Conservation (phyloP, 2,329 filamentous ascomycete genomes). For the Tolypocladium nubicola region DNA sequence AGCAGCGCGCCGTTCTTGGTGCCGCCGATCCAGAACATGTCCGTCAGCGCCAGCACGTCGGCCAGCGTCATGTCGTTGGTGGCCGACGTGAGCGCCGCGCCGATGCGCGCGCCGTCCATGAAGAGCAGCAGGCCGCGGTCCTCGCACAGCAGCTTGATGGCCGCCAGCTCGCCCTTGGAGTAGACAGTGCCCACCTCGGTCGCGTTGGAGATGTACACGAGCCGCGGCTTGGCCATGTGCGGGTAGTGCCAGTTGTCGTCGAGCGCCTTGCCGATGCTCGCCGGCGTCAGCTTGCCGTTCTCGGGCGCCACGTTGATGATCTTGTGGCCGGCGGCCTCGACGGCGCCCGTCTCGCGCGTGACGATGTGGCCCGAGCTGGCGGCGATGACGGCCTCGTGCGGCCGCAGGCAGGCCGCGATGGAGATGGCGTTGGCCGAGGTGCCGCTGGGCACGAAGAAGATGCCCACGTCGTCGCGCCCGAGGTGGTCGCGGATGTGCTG, state of each 20-base stretch:
- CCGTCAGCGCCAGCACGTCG: slow-evolving; percentile 34
- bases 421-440: slow-evolving; percentile 41
- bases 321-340: slow-evolving; percentile 40
- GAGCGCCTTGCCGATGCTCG: slow-evolving; percentile 28
- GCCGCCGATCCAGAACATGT: slow-evolving; percentile 44
- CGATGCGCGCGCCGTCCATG: slow-evolving; percentile 37
- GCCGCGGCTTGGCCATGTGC: slow-evolving; percentile 37
- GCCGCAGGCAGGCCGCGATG: slow-evolving; percentile 37
- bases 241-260: slow-evolving; percentile 39
- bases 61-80: slow-evolving; percentile 30
- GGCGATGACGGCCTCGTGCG: slow-evolving; percentile 40
- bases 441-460: slow-evolving; percentile 41
- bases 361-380: slow-evolving; percentile 38
- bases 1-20: slow-evolving; percentile 40
- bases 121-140: slow-evolving; percentile 29
- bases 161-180: slow-evolving; percentile 27
- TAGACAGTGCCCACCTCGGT: slow-evolving; percentile 40
- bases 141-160: slow-evolving; percentile 31
- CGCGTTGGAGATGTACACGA: slow-evolving; percentile 42
- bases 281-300: slow-evolving; percentile 36
- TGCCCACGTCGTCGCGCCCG: slow-evolving; percentile 27
- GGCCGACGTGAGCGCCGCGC: slow-evolving; percentile 28
- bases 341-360: slow-evolving; percentile 36
- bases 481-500: slow-evolving; percentile 27
- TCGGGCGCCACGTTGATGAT: slow-evolving; percentile 35